A percentile compares a stretch with the other conserved stretches of the same genome.
phyloP scores from a whole-genome alignment of 2,329 filamentous ascomycete genomes.

The Bisporella sp. region DNA sequence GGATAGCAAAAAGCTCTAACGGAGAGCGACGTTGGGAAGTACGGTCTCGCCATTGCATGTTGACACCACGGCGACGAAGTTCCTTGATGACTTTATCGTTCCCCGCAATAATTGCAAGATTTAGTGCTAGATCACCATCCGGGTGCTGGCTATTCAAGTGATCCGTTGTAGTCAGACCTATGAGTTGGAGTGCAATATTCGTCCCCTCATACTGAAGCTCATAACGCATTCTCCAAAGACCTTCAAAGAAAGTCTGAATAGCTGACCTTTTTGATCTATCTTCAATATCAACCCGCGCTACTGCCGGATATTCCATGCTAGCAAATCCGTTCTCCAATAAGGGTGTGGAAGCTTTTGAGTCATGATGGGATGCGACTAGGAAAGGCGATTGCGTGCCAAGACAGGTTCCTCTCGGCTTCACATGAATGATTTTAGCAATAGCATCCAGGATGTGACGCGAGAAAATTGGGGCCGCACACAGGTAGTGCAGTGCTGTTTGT shows the following conservation, averaged over 20 bases:
- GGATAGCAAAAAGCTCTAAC: conserved; percentile 1
- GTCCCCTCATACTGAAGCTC: neutral
- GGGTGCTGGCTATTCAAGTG: neutral
- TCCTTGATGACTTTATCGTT: conserved; percentile 1
- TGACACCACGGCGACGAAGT: neutral
- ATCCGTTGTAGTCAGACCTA: neutral
- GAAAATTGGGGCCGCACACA: too few species aligned
- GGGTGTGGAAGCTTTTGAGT: too few species aligned
- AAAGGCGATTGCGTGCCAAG: too few species aligned
- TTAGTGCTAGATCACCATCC: neutral
- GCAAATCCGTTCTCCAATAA: too few species aligned
- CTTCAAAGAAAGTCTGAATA: conserved; percentile 1
- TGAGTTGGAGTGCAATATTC: neutral
- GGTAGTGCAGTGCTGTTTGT: neutral
- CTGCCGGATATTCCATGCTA: too few species aligned
- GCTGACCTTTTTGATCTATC: neutral
- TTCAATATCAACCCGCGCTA: neutral
- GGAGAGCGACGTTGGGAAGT: neutral
- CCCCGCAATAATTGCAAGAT: neutral
- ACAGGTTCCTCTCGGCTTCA: too few species aligned
- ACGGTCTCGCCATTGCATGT: neutral
- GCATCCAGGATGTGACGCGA: too few species aligned
- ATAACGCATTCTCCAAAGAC: neutral
- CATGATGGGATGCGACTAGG: too few species aligned
- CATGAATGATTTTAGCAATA: too few species aligned